Conservation (phyloP, 2,329 filamentous ascomycete species). For the Aspergillus persii region DNA sequence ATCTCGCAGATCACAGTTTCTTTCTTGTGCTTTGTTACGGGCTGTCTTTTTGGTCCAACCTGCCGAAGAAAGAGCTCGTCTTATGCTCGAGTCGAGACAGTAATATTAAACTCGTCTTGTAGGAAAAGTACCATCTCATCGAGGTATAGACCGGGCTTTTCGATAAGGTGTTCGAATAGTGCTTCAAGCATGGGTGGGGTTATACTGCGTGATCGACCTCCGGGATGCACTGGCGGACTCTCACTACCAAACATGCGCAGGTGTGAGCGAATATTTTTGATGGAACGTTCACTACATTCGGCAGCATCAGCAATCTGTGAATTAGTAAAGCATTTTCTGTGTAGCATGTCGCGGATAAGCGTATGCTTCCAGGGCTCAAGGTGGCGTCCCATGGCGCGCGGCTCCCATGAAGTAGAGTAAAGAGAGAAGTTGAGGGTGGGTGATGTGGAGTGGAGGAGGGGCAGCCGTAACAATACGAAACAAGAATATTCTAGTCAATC, state of each 20-base stretch:
- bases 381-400: conserved; percentile 1
- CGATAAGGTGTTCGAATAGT: conserved; percentile 25
- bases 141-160: conserved; percentile 29
- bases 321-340: conserved; percentile 1
- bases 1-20: conserved; percentile 34
- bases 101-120: neutral
- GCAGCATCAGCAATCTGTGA: conserved; percentile 6
- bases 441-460: neutral
- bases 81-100: conserved; percentile 15
- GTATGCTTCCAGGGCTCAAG: conserved; percentile 1
- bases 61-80: conserved; percentile 15
- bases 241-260: neutral
- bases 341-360: conserved; percentile 1
- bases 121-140: neutral
- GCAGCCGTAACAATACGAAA: neutral
- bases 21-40: conserved; percentile 32
- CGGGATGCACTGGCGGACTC: neutral
- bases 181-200: conserved; percentile 29
- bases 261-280: conserved; percentile 2
- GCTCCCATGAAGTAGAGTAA: neutral
- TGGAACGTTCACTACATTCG: conserved; percentile 1
- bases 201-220: conserved; percentile 17
- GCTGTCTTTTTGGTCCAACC: conserved; percentile 23
- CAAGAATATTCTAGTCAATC: neutral
- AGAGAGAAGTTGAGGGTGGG: conserved; percentile 1